Base-by-base conservation (phyloP, 192 early-diverging fungal species). In the Dissophora ornata region DNA sequence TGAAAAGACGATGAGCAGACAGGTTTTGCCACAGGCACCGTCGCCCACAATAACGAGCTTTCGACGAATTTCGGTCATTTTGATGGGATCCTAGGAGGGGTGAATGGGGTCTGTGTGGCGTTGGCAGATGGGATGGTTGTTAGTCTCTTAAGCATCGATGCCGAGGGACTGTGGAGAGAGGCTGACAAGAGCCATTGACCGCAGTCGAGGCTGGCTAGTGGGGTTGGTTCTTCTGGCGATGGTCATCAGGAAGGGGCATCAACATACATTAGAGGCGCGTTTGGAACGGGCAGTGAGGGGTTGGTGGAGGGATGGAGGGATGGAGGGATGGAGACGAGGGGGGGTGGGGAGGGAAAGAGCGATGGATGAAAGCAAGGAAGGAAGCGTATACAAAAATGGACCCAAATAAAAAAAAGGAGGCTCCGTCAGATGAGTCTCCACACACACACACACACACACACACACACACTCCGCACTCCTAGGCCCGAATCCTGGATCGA, bases 11-110 rank as follows among this genome's bases (percentile, higher is more conserved):
- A 91, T 87, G 62, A 95, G 79, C 57, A 95, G 82, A 75, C 92
- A 97, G 13, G 94, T 96, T 79, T 97, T 97, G 69, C 94, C 95
- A 69, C 91, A 91, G 41, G 92, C 91, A 79, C 94, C 94, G 79
- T 97, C 95, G 45, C 95, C 95, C 24, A 97, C 89, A 56, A 95
- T 90, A 53, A 95, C 93, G 68, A 96, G 85, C 80, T 97, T 97
- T 67, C 88, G 78, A 63, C 89, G 87, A 74, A 90, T 86, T 81
- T 88, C 89, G 60, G 87, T 62, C 86, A 87, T 86, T 9, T 25
- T 67, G 12, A 29, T 28, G 28, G 49, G 29, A 11, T 7, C 9
- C 28, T 25, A 21, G 28, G 12, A 29, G 50, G 45, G 4, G 5
- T 19, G 45, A 47, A 21, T 47, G 45, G 47, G n/a, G n/a, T n/a